Conservation (phyloP, 2,329 filamentous ascomycete species). For the Colletotrichum brevisporum region DNA sequence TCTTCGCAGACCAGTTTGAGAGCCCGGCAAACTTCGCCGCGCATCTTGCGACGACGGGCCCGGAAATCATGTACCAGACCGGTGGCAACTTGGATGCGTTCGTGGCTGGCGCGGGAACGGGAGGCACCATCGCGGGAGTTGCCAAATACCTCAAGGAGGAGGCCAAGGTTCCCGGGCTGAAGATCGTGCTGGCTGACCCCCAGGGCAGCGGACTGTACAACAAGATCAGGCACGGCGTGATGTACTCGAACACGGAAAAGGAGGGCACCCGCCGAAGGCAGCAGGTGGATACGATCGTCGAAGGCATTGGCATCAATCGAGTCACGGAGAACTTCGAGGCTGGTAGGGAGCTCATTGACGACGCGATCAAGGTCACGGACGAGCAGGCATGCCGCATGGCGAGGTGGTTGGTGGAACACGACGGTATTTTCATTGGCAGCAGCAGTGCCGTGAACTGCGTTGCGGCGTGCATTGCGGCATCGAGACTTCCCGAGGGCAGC, state of each 20-base stretch:
- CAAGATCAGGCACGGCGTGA: slow-evolving; percentile 91
- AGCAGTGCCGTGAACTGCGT: slow-evolving; percentile 98
- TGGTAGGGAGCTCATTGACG: slow-evolving; percentile 87
- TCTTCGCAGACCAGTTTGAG: slow-evolving; percentile 98
- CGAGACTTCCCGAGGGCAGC: slow-evolving; percentile 72
- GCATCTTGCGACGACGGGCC: slow-evolving; percentile 86
- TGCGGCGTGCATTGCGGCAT: slow-evolving; percentile 79
- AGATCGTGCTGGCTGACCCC: slow-evolving; percentile 90
- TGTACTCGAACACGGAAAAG: slow-evolving; percentile 90
- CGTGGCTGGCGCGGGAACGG: slow-evolving; percentile 93
- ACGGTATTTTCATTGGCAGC: slow-evolving; percentile 94
- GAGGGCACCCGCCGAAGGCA: slow-evolving; percentile 91
- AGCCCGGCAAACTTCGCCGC: slow-evolving; percentile 89
- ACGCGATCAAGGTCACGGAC: slow-evolving; percentile 90
- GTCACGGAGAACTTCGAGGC: slow-evolving; percentile 95
- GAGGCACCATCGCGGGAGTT: slow-evolving; percentile 92
- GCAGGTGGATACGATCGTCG: slow-evolving; percentile 96
- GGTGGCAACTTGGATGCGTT: slow-evolving; percentile 85
- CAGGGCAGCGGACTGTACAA: slow-evolving; percentile 96
- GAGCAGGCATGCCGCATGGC: slow-evolving; percentile 93
- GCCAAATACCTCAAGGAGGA: slow-evolving; percentile 85
- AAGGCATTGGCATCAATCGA: slow-evolving; percentile 95
- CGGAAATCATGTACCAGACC: slow-evolving; percentile 88
- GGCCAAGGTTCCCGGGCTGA: slow-evolving; percentile 69
- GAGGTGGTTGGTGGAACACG: slow-evolving; percentile 94